A percentile compares a stretch with the other conserved stretches of the same genome.
Evolutionary conservation across 164 flowering plant species (phyloP).

Genomic region (Vitis labrusca): DNA sequence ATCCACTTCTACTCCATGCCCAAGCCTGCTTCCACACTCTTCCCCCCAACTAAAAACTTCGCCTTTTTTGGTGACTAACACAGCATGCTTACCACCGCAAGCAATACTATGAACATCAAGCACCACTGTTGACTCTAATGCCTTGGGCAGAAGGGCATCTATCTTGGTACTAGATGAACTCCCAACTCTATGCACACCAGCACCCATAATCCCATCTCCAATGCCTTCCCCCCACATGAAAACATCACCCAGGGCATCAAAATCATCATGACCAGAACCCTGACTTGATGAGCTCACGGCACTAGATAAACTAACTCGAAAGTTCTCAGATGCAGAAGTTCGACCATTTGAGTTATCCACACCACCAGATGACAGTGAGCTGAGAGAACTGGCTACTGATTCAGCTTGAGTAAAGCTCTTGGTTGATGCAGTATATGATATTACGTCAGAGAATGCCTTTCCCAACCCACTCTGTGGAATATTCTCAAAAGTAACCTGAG

Average conservation of each 20-base stretch:
- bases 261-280: conserved; percentile 73
- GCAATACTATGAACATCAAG: conserved; percentile 79
- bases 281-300: conserved; percentile 92
- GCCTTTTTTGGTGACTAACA: conserved; percentile 78
- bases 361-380: conserved; percentile 32
- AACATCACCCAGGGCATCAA: conserved; percentile 84
- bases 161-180: conserved; percentile 32
- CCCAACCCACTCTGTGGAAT: conserved; percentile 54
- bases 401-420: conserved; percentile 42
- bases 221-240: conserved; percentile 88
- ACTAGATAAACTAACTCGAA: conserved; percentile 89
- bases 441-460: conserved; percentile 74
- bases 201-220: conserved; percentile 70
- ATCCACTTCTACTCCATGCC: conserved; percentile 82
- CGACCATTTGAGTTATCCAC: conserved; percentile 53
- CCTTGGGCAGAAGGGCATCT: conserved; percentile 75
- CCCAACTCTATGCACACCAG: conserved; percentile 49
- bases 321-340: conserved; percentile 57
- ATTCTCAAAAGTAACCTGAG: conserved; percentile 41
- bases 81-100: conserved; percentile 85
- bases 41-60: conserved; percentile 96
- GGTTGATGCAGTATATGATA: conserved; percentile 52
- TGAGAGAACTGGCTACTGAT: conserved; percentile 27
- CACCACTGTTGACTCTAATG: conserved; percentile 68
- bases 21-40: conserved; percentile 89